A percentile compares a stretch with the other conserved stretches of the same genome.
Conservation (phyloP, 768 basidiomycete species). For the Boletus rufocinnamomeus region DNA sequence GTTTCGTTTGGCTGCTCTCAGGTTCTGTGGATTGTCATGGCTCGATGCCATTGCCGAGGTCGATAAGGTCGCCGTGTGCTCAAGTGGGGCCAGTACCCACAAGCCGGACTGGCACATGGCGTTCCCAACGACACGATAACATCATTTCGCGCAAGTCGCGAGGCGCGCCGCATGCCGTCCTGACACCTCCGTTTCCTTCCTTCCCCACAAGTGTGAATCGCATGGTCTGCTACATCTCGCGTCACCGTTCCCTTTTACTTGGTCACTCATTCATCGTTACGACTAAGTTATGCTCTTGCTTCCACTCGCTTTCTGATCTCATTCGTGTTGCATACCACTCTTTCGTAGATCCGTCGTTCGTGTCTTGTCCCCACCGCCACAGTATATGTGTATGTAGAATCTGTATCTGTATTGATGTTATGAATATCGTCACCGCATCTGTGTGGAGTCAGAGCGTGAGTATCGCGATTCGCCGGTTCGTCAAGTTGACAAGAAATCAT, state of each 20-base stretch:
- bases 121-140: not conserved
- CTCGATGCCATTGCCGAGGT: constrained; percentile 19
- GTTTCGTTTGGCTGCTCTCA: not conserved
- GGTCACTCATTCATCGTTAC: constrained; percentile 3
- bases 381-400: constrained; percentile 4
- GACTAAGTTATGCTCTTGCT: constrained; percentile 22
- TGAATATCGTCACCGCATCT: not conserved
- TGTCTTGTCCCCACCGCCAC: not conserved
- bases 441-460: not conserved
- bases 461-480: no score
- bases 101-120: constrained; percentile 1
- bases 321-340: constrained; percentile 19
- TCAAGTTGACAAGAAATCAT: not conserved
- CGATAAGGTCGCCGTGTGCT: constrained; percentile 1
- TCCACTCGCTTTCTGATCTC: constrained; percentile 1
- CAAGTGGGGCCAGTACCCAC: constrained; percentile 15
- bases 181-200: not conserved
- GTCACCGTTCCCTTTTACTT: not conserved
- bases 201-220: not conserved
- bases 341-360: constrained; percentile 5
- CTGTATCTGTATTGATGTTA: constrained; percentile 3
- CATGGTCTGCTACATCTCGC: not conserved
- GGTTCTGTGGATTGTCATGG: constrained; percentile 8
- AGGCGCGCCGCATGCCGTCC: not conserved
- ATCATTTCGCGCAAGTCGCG: constrained; percentile 15